phyloP scores from a whole-genome alignment of 495 filamentous ascomycete species.

The Tuber melanosporum region DNA sequence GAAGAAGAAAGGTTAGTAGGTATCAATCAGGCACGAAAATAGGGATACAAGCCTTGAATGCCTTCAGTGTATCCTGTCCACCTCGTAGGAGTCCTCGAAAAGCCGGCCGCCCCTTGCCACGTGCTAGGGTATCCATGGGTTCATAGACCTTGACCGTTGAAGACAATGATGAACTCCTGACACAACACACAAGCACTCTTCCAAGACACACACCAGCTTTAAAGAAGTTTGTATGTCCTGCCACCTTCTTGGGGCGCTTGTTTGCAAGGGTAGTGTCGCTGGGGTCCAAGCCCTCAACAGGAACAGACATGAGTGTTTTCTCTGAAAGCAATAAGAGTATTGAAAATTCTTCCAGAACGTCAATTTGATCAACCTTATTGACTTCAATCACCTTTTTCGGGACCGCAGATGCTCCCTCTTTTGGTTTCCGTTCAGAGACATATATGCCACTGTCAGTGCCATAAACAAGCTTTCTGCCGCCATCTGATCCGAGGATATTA shows the following conservation, averaged over 20 bases:
- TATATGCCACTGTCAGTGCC: slow-evolving; percentile 93
- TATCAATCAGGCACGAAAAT: not conserved
- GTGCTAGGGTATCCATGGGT: slow-evolving; percentile 82
- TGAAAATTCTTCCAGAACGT: slow-evolving; percentile 90
- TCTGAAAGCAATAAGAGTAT: slow-evolving; percentile 88
- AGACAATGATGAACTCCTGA: slow-evolving; percentile 80
- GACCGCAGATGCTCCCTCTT: slow-evolving; percentile 60
- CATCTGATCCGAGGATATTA: slow-evolving; percentile 52
- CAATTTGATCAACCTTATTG: slow-evolving; percentile 84
- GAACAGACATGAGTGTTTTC: slow-evolving; percentile 81
- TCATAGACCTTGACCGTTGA: slow-evolving; percentile 98
- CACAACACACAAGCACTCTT: slow-evolving; percentile 87
- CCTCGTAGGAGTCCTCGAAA: slow-evolving; percentile 91
- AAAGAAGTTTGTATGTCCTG: slow-evolving; percentile 96
- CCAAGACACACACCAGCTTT: slow-evolving; percentile 92
- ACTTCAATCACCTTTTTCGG: slow-evolving; percentile 81
- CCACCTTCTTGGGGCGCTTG: slow-evolving; percentile 94
- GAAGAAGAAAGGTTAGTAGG: slow-evolving; percentile 12
- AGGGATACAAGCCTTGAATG: slow-evolving; percentile 65
- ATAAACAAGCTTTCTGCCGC: slow-evolving; percentile 85
- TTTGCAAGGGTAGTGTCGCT: slow-evolving; percentile 63
- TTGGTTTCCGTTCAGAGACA: slow-evolving; percentile 80
- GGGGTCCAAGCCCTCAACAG: slow-evolving; percentile 74
- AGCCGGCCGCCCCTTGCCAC: slow-evolving; percentile 83
- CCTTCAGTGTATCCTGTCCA: slow-evolving; percentile 86